Evolutionary conservation across 139 green algal species (phyloP).

Genomic region (Pedinophyceae sp.): DNA sequence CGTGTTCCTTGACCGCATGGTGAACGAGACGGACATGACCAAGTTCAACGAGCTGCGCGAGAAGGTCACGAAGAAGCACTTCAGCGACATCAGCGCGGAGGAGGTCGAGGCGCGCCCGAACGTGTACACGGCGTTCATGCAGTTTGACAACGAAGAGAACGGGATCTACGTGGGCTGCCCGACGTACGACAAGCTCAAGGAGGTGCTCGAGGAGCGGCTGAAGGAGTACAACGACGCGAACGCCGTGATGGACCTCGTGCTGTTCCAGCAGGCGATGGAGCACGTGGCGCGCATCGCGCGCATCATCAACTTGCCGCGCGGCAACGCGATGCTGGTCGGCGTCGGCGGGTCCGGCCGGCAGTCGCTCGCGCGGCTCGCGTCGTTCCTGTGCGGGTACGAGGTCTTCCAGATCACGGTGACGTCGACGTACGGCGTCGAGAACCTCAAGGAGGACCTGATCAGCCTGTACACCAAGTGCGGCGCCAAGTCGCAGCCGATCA

Average conservation of each 20-base stretch:
- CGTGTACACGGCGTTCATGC: slow-evolving; percentile 30
- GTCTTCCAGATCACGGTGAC: slow-evolving; percentile 66
- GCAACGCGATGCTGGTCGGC: slow-evolving; percentile 73
- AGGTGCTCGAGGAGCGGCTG: slow-evolving; percentile 57
- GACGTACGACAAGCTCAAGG: slow-evolving; percentile 34
- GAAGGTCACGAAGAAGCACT: slow-evolving; percentile 46
- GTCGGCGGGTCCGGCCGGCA: slow-evolving; percentile 64
- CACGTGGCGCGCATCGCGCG: slow-evolving; percentile 50
- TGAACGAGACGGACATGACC: slow-evolving; percentile 51
- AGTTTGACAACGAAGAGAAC: slow-evolving; percentile 26
- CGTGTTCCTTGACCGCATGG: slow-evolving; percentile 67
- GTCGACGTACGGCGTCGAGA: slow-evolving; percentile 49
- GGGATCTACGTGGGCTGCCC: slow-evolving; percentile 30
- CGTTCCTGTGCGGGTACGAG: slow-evolving; percentile 29
- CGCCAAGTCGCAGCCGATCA: slow-evolving; percentile 45
- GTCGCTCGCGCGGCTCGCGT: slow-evolving; percentile 37
- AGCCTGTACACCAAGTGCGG: slow-evolving; percentile 53
- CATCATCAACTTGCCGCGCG: slow-evolving; percentile 59
- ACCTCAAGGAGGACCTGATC: slow-evolving; percentile 77
- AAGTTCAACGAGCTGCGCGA: slow-evolving; percentile 57
- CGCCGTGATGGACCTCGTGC: slow-evolving; percentile 64
- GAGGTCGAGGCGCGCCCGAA: slow-evolving; percentile 44
- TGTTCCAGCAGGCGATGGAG: slow-evolving; percentile 45
- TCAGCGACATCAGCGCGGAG: slow-evolving; percentile 33
- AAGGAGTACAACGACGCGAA: slow-evolving; percentile 79